Evolutionary conservation across 305 asterid species (phyloP), one percentile per base, ranked within the genome.

Genomic region (Withania somnifera): DNA sequence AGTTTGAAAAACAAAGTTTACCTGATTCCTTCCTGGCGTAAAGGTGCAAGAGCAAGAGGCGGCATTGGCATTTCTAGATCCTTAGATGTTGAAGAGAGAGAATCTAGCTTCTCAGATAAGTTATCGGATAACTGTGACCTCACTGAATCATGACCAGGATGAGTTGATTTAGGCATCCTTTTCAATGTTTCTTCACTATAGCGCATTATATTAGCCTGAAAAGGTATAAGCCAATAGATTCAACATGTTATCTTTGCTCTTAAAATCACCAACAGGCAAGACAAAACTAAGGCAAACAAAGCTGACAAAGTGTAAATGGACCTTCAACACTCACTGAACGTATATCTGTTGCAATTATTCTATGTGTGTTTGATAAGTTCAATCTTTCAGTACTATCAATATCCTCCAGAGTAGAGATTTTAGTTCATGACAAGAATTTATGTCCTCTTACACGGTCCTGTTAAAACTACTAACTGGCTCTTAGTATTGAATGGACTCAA

Each of bases 41-140:
- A 84, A 85, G 99, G 97, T 77, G 95, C 92, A 82, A 96, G 98
- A 83, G 97, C 91, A 81, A 90, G 90, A 83, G 99, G 98, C 38
- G 98, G 99, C 99, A 94, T 91, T 69, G 99, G 98, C 87, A 94
- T 88, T 81, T 94, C 98, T 66, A 91, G 86, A 87, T 94, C 98
- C 85, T 85, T 82, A 80, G 86, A 52, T 26, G 86, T 57, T 76
- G 93, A 92, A 89, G 86, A 85, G 56, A 88, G 82, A 78, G 94
- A 78, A 83, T 91, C 93, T 82, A 71, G 83, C 82, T 83, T 76
- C 83, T 77, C 80, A 83, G 91, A 84, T 45, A 80, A 78, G 85
- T 83, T 83, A 85, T 52, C 81, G 54, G 91, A 86, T 60, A 85
- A 76, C 78, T 87, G 89, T 34, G 93, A 84, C 80, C 86, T 88